phyloP scores from a whole-genome alignment of 371 early-diverging fungal species.

The Umbelopsis sp. region DNA sequence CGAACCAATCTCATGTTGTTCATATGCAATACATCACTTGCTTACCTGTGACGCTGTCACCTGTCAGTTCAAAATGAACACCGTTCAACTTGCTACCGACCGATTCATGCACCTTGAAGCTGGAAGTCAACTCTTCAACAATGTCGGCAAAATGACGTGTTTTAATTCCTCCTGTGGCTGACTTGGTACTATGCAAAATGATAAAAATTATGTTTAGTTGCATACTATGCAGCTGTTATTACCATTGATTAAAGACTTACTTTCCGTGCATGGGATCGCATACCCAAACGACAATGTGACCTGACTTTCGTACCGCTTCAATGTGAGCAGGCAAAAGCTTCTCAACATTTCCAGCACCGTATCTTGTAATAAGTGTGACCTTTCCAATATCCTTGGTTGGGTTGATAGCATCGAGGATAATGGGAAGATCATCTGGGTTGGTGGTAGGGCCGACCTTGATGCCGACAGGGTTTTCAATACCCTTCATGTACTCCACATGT shows the following conservation, averaged over 20 bases:
- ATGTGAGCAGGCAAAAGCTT: slow-evolving; percentile 87
- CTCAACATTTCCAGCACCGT: slow-evolving; percentile 85
- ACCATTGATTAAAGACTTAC: slow-evolving; percentile 29
- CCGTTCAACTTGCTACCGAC: slow-evolving; percentile 82
- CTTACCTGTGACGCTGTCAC: slow-evolving; percentile 82
- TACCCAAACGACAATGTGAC: slow-evolving; percentile 92
- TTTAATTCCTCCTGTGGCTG: slow-evolving; percentile 80
- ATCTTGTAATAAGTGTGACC: slow-evolving; percentile 94
- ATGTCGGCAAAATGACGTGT: slow-evolving; percentile 91
- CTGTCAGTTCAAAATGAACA: slow-evolving; percentile 96
- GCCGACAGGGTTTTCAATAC: slow-evolving; percentile 94
- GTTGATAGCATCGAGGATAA: slow-evolving; percentile 84
- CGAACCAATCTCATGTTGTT: not conserved
- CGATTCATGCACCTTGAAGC: slow-evolving; percentile 71
- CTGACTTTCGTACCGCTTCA: slow-evolving; percentile 81
- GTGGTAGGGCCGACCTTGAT: slow-evolving; percentile 95
- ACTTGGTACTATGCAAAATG: slow-evolving; percentile 64
- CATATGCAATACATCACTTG: not conserved
- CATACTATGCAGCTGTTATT: not conserved
- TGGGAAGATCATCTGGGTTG: slow-evolving; percentile 80
- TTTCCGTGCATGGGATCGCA: slow-evolving; percentile 99
- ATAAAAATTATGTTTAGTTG: not conserved
- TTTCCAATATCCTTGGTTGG: slow-evolving; percentile 88
- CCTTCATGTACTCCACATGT: slow-evolving; percentile 95
- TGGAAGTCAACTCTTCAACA: slow-evolving; percentile 33